Conservation (phyloP, 176 grass and related monocot species). For the Puccinellia tenuiflora region DNA sequence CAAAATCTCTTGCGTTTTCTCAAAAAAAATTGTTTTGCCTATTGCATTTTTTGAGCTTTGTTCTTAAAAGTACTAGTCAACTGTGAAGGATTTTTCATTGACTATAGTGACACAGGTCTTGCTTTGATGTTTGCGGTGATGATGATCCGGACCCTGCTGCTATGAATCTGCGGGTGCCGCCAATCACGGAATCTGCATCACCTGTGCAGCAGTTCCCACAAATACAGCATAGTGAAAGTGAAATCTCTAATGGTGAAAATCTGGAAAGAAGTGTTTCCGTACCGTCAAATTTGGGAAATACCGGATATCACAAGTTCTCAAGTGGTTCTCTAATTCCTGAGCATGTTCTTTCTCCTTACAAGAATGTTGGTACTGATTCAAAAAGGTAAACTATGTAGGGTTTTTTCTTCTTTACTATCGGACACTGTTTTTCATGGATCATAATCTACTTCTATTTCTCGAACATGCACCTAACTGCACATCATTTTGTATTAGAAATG, state of each 20-base stretch:
- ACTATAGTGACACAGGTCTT: slow-evolving; percentile 56
- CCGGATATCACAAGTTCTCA: slow-evolving; percentile 47
- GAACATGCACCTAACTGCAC: neutral
- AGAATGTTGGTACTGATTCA: slow-evolving; percentile 33
- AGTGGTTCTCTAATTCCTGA: slow-evolving; percentile 86
- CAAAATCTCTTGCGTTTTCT: too few relatives aligned
- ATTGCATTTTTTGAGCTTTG: slow-evolving; percentile 21
- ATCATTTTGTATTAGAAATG: neutral
- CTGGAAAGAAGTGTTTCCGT: slow-evolving; percentile 68
- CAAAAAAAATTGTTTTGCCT: neutral
- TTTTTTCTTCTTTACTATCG: neutral
- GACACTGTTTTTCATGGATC: neutral
- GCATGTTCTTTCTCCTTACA: slow-evolving; percentile 68
- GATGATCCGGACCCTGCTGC: slow-evolving; percentile 36
- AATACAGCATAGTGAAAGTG: slow-evolving; percentile 33
- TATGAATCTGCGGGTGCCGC: slow-evolving; percentile 31
- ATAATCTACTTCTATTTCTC: neutral
- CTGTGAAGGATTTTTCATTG: slow-evolving; percentile 22
- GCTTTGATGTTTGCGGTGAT: slow-evolving; percentile 77
- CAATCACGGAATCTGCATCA: slow-evolving; percentile 33
- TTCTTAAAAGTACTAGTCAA: slow-evolving; percentile 16
- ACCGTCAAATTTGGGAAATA: slow-evolving; percentile 41
- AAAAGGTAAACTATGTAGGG: slow-evolving; percentile 43
- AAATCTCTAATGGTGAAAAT: slow-evolving; percentile 44
- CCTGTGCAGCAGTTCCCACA: slow-evolving; percentile 36